Evolutionary conservation across 1,139 yeast species (phyloP).

Genomic region (Yamadazyma conglobata): DNA sequence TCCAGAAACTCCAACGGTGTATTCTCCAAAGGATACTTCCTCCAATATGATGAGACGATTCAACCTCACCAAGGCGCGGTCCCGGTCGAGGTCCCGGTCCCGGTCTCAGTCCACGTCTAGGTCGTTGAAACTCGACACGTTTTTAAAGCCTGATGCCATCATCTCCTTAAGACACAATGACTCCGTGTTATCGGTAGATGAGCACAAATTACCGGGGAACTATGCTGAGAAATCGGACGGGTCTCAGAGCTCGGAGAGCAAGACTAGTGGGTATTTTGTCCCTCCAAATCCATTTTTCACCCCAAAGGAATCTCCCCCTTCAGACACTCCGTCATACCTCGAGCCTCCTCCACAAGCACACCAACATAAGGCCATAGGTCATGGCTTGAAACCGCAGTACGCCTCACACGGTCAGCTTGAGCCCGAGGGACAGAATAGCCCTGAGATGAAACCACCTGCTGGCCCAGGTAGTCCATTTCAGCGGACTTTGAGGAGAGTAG

Average conservation of each 20-base stretch:
- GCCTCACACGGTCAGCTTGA: slow-evolving; percentile 6
- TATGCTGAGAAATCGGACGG: slow-evolving; percentile 4
- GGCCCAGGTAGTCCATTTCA: slow-evolving; percentile 35
- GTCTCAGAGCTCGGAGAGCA: background rate
- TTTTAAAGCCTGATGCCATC: slow-evolving; percentile 19
- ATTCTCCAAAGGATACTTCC: too few relatives aligned
- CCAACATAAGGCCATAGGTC: too few relatives aligned
- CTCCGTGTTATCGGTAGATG: slow-evolving; percentile 33
- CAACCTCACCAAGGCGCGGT: too few relatives aligned
- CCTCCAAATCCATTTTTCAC: too few relatives aligned
- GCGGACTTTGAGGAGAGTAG: slow-evolving; percentile 64
- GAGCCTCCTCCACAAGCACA: too few relatives aligned
- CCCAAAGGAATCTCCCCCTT: slow-evolving; percentile 24
- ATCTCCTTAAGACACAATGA: slow-evolving; percentile 44
- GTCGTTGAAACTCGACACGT: slow-evolving; percentile 2
- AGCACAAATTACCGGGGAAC: slow-evolving; percentile 17
- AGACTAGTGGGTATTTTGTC: background rate
- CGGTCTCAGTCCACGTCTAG: slow-evolving; percentile 3
- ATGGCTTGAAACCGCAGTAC: slow-evolving; percentile 2
- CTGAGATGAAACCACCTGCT: slow-evolving; percentile 2
- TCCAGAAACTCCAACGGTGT: too few relatives aligned
- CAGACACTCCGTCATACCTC: slow-evolving; percentile 7
- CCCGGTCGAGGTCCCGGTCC: slow-evolving; percentile 7
- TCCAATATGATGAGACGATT: too few relatives aligned
- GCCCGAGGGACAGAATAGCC: slow-evolving; percentile 12